Evolutionary conservation across 2,329 filamentous ascomycete genomes (phyloP), one percentile per base, ranked within the genome.

Genomic region (Aureobasidium uvarum): DNA sequence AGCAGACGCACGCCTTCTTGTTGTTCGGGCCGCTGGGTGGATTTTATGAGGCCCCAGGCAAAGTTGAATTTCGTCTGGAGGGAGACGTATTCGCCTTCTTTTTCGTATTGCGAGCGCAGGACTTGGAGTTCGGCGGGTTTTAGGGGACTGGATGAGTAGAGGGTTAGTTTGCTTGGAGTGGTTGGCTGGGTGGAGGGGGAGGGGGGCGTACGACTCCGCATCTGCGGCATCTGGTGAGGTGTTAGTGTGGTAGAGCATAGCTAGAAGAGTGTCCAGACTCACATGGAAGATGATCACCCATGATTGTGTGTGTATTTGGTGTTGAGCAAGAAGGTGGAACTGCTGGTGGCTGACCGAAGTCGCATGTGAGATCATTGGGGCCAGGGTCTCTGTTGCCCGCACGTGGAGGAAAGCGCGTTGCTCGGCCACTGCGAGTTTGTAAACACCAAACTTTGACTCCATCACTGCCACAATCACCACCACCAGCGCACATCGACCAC

Each of bases 51-150:
- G 71, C 95, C 95, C 95, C 95, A 99, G 75, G 95, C 94, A 78
- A 94, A 98, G 86, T 99, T 99, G 86, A 99, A 99, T 77, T 98
- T 98, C 68, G 95, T 99, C 79, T 99, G 95, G 46, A 99, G 86
- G 67, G 94, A 93, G 67, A 96, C 94, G 82, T 96, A 96, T 73
- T 96, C 91, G 71, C 94, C 95, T 80, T 99, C 95, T 76, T 96
- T 96, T 76, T 98, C 94, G 77, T 95, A 99, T 78, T 99, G 95
- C 67, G 91, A 84, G 70, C 94, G 91, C 63, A 99, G 85, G 68
- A 98, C 95, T 77, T 93, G 88, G 67, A 99, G 89, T 79, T 99
- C 95, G 59, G 91, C 90, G 65, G 91, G 87, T 80, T 95, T 96
- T 69, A 99, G 85, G 71, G 95, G 91, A 75, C 92, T n/a, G n/a